Evolutionary conservation across 306 rosid species (phyloP), one percentile per base, ranked within the genome.

Genomic region (Vigna reflexopilosa): DNA sequence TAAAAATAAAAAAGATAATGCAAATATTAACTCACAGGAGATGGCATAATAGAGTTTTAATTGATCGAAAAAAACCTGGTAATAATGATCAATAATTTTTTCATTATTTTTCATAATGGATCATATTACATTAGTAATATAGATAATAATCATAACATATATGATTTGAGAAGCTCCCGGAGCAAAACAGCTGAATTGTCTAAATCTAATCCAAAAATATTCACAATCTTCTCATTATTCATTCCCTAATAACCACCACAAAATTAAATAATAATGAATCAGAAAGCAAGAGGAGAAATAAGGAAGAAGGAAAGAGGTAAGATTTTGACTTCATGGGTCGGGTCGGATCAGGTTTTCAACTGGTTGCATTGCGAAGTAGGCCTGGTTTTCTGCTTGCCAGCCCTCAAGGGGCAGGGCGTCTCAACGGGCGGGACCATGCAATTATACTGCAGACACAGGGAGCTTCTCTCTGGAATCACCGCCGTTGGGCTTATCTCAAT

Each of bases 361-460:
- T 91, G 83, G 73, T 77, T 91, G 69, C 99, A 96, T 80, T 96
- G 99, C 13, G 84, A n/a, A 3, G 83, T 83, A 0, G 99, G 99
- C 68, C 99, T 80, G 0, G 95, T 75, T 76, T 81, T 96, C 92
- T 89, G 87, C 0, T 59, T 93, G 5, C 99, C 99, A 2, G 98
- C 87, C 73, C 83, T 88, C 45, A 87, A 77, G 5, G 99, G 99
- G 82, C 99, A 96, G 0, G 98, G 97, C 4, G 98, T 78, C 86
- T 85, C 86, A 17, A 96, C 76, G 62, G 99, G 99, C 2, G 94
- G 98, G 68, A 96, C 98, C 99, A 96, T 96, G 45, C 99, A 96
- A 19, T 96, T 96, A 17, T 93, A 96, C 88, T 96, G 97, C 22
- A 96, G 89, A 84, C 99, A 96, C 87, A 96, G 32, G 4, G 97